Evolutionary conservation across 2,329 filamentous ascomycete species (phyloP).

Genomic region (Sclerotinia sclerotiorum): DNA sequence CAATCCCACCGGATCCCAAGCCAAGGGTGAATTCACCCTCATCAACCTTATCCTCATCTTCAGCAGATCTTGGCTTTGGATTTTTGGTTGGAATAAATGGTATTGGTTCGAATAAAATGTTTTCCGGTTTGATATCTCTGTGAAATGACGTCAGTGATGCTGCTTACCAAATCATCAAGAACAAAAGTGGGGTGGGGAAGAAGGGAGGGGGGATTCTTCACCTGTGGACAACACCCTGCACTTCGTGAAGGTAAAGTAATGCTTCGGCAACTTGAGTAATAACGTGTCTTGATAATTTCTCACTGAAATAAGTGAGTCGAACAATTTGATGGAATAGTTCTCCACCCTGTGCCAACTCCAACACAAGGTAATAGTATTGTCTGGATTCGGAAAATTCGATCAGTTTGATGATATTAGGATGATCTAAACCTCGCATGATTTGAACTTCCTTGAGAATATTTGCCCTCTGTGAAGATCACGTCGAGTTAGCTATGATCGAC

Average conservation of each 20-base stretch:
- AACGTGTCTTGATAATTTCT: conserved; percentile 90
- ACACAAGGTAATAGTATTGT: conserved; percentile 96
- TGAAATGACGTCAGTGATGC: conserved; percentile 47
- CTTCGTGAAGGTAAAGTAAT: conserved; percentile 89
- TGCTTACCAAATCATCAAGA: conserved; percentile 9
- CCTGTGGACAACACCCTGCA: conserved; percentile 95
- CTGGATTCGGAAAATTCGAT: conserved; percentile 90
- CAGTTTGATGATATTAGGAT: conserved; percentile 93
- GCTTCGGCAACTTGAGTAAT: conserved; percentile 95
- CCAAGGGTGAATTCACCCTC: conserved; percentile 90
- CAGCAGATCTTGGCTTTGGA: conserved; percentile 77
- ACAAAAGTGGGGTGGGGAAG: background rate
- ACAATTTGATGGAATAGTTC: conserved; percentile 99
- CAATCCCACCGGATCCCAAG: conserved; percentile 84
- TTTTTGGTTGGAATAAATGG: conserved; percentile 77
- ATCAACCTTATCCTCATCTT: conserved; percentile 95
- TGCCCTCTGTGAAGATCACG: conserved; percentile 63
- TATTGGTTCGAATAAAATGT: conserved; percentile 87
- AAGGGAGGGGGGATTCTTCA: conserved; percentile 48
- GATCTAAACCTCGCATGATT: conserved; percentile 96
- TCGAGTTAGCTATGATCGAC: conserved; percentile 23
- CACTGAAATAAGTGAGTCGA: conserved; percentile 96
- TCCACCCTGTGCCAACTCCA: conserved; percentile 91
- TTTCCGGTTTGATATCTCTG: conserved; percentile 98
- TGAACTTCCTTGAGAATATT: conserved; percentile 99